Base-by-base conservation (phyloP, 2,329 filamentous ascomycete genomes). In the Onygena corvina region DNA sequence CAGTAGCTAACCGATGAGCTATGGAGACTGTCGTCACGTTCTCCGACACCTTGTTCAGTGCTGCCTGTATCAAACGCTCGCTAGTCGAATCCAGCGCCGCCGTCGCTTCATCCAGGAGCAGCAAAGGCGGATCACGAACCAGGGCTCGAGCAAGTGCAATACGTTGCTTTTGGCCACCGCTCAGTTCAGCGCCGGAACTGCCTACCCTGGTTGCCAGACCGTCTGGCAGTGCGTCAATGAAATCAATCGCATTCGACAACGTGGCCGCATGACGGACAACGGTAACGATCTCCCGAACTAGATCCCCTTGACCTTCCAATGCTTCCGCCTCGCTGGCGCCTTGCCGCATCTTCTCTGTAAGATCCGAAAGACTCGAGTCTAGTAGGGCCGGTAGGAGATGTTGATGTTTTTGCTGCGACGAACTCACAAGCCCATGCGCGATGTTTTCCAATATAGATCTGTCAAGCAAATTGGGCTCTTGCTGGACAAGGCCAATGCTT, bases 131-230 rank as follows among this genome's bases (percentile, higher is more conserved):
- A 58, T 93, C 83, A 7, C 83, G 87, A 21, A 94, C 84, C 48
- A 94, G 77, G 14, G 87, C 87, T 56, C 86, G 75, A 2, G 88
- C 86, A 62, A 94, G 89, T 4, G 88, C 86, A 59, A 94, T 90
- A 54, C 89, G 83, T 66, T 95, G 89, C 65, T 93, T 78, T 62
- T 94, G 87, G 0, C 88, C 88, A 0, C 86, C 86, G 45, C 61
- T 63, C 29, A 64, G 44, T 31, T 59, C 59, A 11, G 56, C 59
- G 12, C 61, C 62, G 1, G 53, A 50, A 5, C 54, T 52, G 3
- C 62, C 62, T 11, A 64, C 12, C 83, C 50, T 53, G 4, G 59
- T 62, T 8, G 56, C 57, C 18, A 60, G 50, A 7, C 58, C 58
- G 38, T 60, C 42, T 4, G 58, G 56, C 18, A 62, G 49, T 20